Evolutionary conservation across 768 basidiomycete species (phyloP).

Genomic region (Coprinellus micaceus): DNA sequence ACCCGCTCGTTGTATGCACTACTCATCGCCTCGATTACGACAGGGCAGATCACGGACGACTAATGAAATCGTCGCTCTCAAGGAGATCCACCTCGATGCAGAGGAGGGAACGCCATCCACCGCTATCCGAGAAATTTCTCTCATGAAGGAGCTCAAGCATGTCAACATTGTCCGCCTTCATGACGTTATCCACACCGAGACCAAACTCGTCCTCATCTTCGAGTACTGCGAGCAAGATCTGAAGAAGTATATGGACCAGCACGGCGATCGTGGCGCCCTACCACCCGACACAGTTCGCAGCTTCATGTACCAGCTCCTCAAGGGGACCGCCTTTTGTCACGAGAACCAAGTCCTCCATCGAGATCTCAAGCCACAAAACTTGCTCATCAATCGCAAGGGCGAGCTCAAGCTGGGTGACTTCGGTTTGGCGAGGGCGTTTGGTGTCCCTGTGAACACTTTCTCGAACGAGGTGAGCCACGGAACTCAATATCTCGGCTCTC

Average conservation of each 20-base stretch:
- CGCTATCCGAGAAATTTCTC: slow-evolving; percentile 96
- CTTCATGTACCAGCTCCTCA: slow-evolving; percentile 97
- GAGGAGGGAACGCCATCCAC: slow-evolving; percentile 99
- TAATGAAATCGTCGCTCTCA: slow-evolving; percentile 97
- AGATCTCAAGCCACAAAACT: slow-evolving; percentile 97
- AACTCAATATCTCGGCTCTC: not conserved
- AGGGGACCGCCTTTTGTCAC: slow-evolving; percentile 97
- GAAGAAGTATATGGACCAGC: slow-evolving; percentile 98
- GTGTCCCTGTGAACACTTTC: slow-evolving; percentile 98
- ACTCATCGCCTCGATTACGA: not conserved
- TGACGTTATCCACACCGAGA: slow-evolving; percentile 98
- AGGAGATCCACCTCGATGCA: slow-evolving; percentile 98
- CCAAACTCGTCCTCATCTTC: slow-evolving; percentile 96
- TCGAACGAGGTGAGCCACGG: slow-evolving; percentile 76
- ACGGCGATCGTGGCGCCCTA: slow-evolving; percentile 93
- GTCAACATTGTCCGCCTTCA: slow-evolving; percentile 97
- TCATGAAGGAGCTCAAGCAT: slow-evolving; percentile 99
- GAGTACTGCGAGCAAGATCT: slow-evolving; percentile 98
- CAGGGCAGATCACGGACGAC: slow-evolving; percentile 94
- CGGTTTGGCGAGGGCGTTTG: slow-evolving; percentile 94
- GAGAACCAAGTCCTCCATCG: slow-evolving; percentile 97
- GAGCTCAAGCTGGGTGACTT: slow-evolving; percentile 98
- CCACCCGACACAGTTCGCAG: slow-evolving; percentile 88
- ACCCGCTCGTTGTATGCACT: not conserved
- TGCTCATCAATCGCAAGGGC: slow-evolving; percentile 95